phyloP scores from a whole-genome alignment of 768 basidiomycete genomes.

The Phanerochaete sordida region DNA sequence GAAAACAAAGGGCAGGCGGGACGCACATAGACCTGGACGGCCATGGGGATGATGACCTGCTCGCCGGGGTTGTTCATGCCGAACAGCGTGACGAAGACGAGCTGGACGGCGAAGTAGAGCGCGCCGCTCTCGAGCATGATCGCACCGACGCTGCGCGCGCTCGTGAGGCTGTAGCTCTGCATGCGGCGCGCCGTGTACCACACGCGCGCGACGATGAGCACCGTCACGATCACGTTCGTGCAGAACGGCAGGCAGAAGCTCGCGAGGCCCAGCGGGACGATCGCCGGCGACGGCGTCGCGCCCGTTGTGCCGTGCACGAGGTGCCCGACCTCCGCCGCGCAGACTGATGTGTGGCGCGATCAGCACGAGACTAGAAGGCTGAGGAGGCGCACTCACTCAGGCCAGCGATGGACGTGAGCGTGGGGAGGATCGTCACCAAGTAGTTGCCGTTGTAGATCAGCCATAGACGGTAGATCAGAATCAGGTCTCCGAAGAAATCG shows the following conservation, averaged over 20 bases:
- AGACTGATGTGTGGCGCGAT: background rate
- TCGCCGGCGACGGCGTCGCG: slow-evolving; percentile 32
- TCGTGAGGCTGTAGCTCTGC: background rate
- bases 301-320: slow-evolving; percentile 28
- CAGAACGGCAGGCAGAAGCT: slow-evolving; percentile 36
- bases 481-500: slow-evolving; percentile 32
- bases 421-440: slow-evolving; percentile 31
- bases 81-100: slow-evolving; percentile 36
- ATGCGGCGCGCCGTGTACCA: slow-evolving; percentile 26
- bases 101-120: slow-evolving; percentile 36
- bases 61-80: slow-evolving; percentile 33
- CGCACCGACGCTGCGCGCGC: background rate
- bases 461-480: slow-evolving; percentile 41
- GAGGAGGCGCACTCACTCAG: slow-evolving; percentile 27
- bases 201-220: slow-evolving; percentile 38
- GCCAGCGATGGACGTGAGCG: slow-evolving; percentile 29
- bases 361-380: background rate
- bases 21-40: slow-evolving; percentile 40
- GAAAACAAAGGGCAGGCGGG: too few relatives aligned
- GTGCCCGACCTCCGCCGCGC: slow-evolving; percentile 24
- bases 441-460: slow-evolving; percentile 35
- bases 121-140: slow-evolving; percentile 38
- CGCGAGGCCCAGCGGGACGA: slow-evolving; percentile 35
- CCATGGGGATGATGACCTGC: slow-evolving; percentile 30
- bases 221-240: slow-evolving; percentile 39